Evolutionary conservation across 352 stramenopile genomes (phyloP).

Genomic region (Plasmopara muralis): DNA sequence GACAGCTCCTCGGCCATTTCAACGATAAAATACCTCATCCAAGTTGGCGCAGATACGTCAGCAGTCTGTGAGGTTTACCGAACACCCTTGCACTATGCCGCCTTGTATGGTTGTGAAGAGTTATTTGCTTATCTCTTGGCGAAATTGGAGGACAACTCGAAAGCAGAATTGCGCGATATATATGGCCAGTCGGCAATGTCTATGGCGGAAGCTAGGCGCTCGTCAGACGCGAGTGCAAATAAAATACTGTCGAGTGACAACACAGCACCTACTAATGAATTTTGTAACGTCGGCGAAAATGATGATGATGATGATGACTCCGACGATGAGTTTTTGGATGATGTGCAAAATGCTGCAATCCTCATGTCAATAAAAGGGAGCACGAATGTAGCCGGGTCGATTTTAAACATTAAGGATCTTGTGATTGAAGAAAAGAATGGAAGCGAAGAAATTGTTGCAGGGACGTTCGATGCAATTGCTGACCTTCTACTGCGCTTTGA

Average conservation of each 20-base stretch:
- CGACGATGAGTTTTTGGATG: slow-evolving; percentile 33
- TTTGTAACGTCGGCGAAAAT: slow-evolving; percentile 25
- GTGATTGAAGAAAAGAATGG: slow-evolving; percentile 47
- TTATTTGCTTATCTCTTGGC: slow-evolving; percentile 48
- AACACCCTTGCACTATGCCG: slow-evolving; percentile 69
- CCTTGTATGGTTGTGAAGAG: slow-evolving; percentile 48
- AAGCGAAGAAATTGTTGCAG: slow-evolving; percentile 53
- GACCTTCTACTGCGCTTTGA: slow-evolving; percentile 48
- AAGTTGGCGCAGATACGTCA: slow-evolving; percentile 46
- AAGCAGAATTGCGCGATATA: slow-evolving; percentile 55
- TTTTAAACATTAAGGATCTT: slow-evolving; percentile 37
- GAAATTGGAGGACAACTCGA: slow-evolving; percentile 37
- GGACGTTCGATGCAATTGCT: slow-evolving; percentile 56
- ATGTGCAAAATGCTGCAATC: slow-evolving; percentile 38
- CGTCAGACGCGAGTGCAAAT: slow-evolving; percentile 14
- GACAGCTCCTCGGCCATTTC: slow-evolving; percentile 51
- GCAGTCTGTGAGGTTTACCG: slow-evolving; percentile 66
- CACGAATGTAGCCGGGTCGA: slow-evolving; percentile 22
- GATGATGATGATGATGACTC: slow-evolving; percentile 43
- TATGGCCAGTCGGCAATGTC: slow-evolving; percentile 50
- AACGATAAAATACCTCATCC: slow-evolving; percentile 72
- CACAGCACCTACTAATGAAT: slow-evolving; percentile 16
- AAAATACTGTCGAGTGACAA: slow-evolving; percentile 18
- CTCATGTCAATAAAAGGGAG: slow-evolving; percentile 42
- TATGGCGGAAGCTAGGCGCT: slow-evolving; percentile 38